These are phyloP conservation scores for Rubia balearica DNA, from an alignment of 305 asterid genomes.

Conservation along the genomic window DNA sequence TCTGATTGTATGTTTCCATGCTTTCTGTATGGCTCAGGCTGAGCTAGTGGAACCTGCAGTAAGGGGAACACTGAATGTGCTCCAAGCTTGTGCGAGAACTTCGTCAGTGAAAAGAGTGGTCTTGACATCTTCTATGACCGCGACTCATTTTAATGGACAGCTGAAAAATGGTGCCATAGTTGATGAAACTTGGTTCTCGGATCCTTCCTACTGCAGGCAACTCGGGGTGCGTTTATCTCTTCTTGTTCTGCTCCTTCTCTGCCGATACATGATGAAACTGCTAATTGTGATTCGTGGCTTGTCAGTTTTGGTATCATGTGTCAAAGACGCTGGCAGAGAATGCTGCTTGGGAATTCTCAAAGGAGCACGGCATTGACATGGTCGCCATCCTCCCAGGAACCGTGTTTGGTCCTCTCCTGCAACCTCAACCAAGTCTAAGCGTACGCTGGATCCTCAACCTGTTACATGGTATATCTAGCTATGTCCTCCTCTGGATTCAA, in stretches of 20 bases:
- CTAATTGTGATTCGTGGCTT: background rate
- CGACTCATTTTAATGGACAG: conserved; percentile 11
- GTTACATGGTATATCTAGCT: background rate
- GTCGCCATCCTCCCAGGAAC: conserved; percentile 42
- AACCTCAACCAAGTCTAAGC: conserved; percentile 22
- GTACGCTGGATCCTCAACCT: background rate
- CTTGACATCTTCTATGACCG: conserved; percentile 23
- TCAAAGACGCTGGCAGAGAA: conserved; percentile 54
- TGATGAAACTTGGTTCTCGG: conserved; percentile 42
- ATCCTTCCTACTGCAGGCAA: conserved; percentile 27
- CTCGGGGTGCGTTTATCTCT: conserved; percentile 18
- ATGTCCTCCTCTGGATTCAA: no score
- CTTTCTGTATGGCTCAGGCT: background rate
- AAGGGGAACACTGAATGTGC: conserved; percentile 8
- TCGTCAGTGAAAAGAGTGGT: background rate
- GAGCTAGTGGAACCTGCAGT: conserved; percentile 1
- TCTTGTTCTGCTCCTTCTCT: background rate
- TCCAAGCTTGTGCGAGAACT: background rate
- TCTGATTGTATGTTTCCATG: background rate
- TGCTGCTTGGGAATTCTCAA: conserved; percentile 40
- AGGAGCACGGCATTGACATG: conserved; percentile 48
- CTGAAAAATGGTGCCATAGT: conserved; percentile 4
- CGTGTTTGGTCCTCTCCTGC: conserved; percentile 53
- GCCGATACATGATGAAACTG: no score
- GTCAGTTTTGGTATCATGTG: conserved; percentile 52